Conservation (phyloP, 257 asterid genomes). For the Rubia yunnanensis region DNA sequence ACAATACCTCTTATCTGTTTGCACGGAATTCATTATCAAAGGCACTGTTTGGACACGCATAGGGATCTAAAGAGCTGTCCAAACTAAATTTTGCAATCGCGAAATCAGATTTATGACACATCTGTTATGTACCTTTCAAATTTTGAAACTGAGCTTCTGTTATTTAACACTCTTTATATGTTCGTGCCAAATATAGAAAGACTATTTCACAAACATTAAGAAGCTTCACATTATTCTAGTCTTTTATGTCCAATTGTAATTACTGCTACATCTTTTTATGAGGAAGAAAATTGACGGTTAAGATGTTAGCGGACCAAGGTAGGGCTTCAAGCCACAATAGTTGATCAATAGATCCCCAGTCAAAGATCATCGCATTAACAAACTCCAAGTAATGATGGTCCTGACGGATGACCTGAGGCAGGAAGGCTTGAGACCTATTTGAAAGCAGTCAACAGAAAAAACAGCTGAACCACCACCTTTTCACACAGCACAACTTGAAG, state of each 20-base stretch:
- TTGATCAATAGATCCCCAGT: background rate
- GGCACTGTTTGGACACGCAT: background rate
- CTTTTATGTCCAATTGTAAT: background rate
- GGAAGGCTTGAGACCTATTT: background rate
- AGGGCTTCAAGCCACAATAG: background rate
- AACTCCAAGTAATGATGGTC: background rate
- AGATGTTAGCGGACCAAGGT: background rate
- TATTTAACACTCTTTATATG: background rate
- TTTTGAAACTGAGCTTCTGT: background rate
- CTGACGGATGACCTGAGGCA: background rate
- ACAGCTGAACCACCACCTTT: background rate
- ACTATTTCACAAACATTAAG: background rate
- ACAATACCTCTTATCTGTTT: too few species aligned
- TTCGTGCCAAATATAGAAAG: background rate
- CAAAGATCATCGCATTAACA: background rate
- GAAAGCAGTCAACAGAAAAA: background rate
- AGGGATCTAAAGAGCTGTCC: background rate
- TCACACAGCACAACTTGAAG: background rate
- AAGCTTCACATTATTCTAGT: background rate
- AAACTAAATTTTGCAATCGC: background rate
- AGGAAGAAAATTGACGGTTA: background rate
- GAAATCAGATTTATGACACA: background rate
- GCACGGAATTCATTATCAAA: too few species aligned
- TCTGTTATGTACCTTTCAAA: background rate
- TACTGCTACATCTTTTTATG: background rate